Conservation (phyloP, 371 early-diverging fungal species). For the Sporodiniella umbellata region DNA sequence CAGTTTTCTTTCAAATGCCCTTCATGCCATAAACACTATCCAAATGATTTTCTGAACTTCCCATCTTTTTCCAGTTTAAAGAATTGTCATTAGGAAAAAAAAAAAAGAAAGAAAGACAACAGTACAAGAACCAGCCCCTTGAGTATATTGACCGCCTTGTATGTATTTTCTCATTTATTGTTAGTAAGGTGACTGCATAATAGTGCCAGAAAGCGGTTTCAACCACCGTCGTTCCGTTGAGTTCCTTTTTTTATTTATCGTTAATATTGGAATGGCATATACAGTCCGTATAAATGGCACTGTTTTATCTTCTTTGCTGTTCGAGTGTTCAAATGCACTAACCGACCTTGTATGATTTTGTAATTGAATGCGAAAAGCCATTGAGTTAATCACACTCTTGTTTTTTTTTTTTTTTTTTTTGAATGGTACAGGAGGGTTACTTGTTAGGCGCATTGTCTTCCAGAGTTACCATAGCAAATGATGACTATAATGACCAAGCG, state of each 20-base stretch:
- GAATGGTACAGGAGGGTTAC: constrained; percentile 28
- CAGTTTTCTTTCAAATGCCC: too few species aligned
- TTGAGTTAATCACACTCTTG: neutral
- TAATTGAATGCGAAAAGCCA: neutral
- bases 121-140: too few species aligned
- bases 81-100: too few species aligned
- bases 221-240: too few species aligned
- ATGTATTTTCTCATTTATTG: too few species aligned
- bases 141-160: too few species aligned
- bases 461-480: constrained; percentile 8
- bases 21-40: too few species aligned
- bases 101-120: too few species aligned
- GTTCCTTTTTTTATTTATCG: neutral
- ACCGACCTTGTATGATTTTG: constrained; percentile 12
- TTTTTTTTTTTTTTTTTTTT: neutral
- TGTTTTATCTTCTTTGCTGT: constrained; percentile 17
- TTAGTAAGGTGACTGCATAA: too few species aligned
- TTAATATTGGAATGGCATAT: constrained; percentile 9
- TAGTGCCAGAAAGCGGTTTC: too few species aligned
- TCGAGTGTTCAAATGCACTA: constrained; percentile 19
- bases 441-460: constrained; percentile 12
- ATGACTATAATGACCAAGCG: constrained; percentile 15
- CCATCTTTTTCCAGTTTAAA: too few species aligned
- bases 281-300: constrained; percentile 20
- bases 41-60: too few species aligned